Evolutionary conservation across 2,329 filamentous ascomycete genomes (phyloP), one percentile per base, ranked within the genome.

Genomic region (Ascochyta viciae-villosae): DNA sequence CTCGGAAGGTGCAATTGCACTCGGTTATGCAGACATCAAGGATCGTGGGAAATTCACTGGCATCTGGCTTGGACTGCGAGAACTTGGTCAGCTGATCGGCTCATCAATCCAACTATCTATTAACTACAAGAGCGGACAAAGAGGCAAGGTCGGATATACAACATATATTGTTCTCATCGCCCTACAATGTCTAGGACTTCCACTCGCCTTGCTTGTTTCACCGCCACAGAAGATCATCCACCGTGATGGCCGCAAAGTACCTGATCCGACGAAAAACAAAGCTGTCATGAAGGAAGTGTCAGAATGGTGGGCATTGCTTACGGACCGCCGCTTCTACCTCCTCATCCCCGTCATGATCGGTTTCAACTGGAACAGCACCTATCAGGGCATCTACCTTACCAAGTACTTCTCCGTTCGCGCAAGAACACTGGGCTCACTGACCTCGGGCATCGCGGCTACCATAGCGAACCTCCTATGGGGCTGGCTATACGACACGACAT

Each of bases 1-100:
- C 5, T 71, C 74, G 27, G 76, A 78, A 61, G 76, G 74, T 23
- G 76, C 76, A 10, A 76, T 78, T 50, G 75, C 69, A 0, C 70
- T 81, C 1, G 79, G 79, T 1, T 82, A 82, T 47, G 78, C 78
- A 4, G 78, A 80, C 22, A 69, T 79, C 24, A 71, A 80, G 45
- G 77, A 82, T 50, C 73, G 80, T 31, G 80, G 80, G 35, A 78
- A 76, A 60, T 78, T 73, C 56, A 76, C 74, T 60, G 81, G 80
- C 2, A 83, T 83, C 33, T 84, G 82, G 82, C 78, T 84, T 4
- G 79, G 81, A 6, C 77, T 84, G 7, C 78, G 81, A 6, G 81
- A 83, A 54, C 75, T 83, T 7, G 82, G 82, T 0, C 82, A 83
- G 51, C 76, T 85, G 22, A 80, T 84, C 50, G 82, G 82, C 2